Evolutionary conservation across 2,329 filamentous ascomycete genomes (phyloP).

Genomic region (Tolypocladium inflatum): DNA sequence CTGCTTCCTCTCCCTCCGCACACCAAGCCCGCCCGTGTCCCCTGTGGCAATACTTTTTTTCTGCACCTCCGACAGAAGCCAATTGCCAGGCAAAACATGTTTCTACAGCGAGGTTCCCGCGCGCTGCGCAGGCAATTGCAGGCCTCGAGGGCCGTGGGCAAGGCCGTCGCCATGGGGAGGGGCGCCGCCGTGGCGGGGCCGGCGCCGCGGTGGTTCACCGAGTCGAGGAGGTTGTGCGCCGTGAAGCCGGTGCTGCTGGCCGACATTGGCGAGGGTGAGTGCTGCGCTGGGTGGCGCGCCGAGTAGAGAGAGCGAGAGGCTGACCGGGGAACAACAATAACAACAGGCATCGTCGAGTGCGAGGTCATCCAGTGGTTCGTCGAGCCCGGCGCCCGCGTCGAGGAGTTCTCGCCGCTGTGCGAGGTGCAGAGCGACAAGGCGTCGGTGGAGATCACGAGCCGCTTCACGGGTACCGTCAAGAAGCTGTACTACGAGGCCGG

Average conservation of each 20-base stretch:
- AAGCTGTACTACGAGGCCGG: slow-evolving; percentile 93
- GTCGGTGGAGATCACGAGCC: slow-evolving; percentile 81
- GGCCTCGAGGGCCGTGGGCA: slow-evolving; percentile 29
- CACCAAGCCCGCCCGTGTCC: neutral
- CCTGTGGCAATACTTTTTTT: neutral
- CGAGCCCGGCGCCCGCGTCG: slow-evolving; percentile 85
- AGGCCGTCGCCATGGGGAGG: slow-evolving; percentile 19
- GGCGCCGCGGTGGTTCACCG: slow-evolving; percentile 38
- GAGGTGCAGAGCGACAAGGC: slow-evolving; percentile 99
- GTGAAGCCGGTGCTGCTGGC: slow-evolving; percentile 76
- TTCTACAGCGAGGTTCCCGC: slow-evolving; percentile 42
- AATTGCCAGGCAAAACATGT: slow-evolving; percentile 30
- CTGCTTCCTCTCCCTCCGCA: neutral
- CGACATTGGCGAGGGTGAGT: slow-evolving; percentile 74
- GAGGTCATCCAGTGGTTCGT: slow-evolving; percentile 99
- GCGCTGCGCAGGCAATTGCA: slow-evolving; percentile 42
- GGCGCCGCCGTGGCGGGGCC: slow-evolving; percentile 15
- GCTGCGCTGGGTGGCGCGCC: neutral
- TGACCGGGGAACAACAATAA: neutral
- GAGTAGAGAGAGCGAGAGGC: neutral
- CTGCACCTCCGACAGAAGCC: neutral
- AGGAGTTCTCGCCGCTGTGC: slow-evolving; percentile 96
- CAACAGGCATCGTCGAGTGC: slow-evolving; percentile 85
- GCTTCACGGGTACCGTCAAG: slow-evolving; percentile 91
- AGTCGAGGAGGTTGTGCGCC: slow-evolving; percentile 37